Conservation (phyloP, 1,284 basidiomycete genomes). For the Ceratobasidium sp. region DNA sequence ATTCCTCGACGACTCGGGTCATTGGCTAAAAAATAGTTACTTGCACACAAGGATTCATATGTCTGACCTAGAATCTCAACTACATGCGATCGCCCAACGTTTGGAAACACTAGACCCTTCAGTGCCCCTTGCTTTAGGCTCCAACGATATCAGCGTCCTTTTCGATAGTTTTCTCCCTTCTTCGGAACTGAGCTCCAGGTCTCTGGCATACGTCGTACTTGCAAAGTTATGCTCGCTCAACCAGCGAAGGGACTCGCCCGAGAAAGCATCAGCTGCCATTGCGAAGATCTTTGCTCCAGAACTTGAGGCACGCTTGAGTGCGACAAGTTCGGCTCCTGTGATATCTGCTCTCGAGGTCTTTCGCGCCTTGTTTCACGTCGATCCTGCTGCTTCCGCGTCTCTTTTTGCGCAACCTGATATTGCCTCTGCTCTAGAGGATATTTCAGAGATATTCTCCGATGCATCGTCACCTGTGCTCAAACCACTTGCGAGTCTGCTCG, state of each 20-base stretch:
- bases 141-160: neutral
- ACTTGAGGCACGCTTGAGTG: constrained; percentile 25
- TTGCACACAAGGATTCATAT: neutral
- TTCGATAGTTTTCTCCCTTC: constrained; percentile 39
- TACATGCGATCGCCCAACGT: constrained; percentile 18
- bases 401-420: constrained; percentile 72
- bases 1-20: neutral
- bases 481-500: constrained; percentile 74
- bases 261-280: constrained; percentile 8
- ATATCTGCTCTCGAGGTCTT: constrained; percentile 64
- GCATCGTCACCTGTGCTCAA: constrained; percentile 58
- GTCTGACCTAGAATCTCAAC: neutral
- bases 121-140: neutral
- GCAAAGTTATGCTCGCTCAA: constrained; percentile 23
- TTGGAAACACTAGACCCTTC: constrained; percentile 13
- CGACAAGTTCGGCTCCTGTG: constrained; percentile 29
- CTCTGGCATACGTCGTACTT: constrained; percentile 26
- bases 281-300: constrained; percentile 11
- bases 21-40: neutral
- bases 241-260: constrained; percentile 7
- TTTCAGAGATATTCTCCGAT: constrained; percentile 67
- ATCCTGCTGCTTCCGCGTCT: constrained; percentile 68
- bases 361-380: constrained; percentile 78
- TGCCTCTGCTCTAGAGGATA: constrained; percentile 70
- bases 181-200: constrained; percentile 11